phyloP scores from a whole-genome alignment of 495 filamentous ascomycete species.

The Parathielavia appendiculata region DNA sequence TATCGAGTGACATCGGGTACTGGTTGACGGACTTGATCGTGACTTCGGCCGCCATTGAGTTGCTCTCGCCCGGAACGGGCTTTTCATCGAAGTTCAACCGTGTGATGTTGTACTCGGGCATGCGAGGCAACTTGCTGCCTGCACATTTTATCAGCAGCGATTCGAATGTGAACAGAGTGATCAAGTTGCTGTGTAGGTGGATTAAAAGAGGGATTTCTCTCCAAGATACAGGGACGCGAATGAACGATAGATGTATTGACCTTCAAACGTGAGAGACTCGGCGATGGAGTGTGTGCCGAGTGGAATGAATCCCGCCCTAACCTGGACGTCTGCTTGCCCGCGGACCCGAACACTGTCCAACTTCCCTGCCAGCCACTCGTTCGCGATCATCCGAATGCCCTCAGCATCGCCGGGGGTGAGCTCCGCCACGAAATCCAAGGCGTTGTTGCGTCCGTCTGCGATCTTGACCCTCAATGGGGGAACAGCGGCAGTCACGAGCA shows the following conservation, averaged over 20 bases:
- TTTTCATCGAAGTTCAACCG: constrained; percentile 70
- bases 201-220: constrained; percentile 42
- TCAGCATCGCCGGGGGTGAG: constrained; percentile 70
- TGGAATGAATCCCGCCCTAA: constrained; percentile 72
- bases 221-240: constrained; percentile 50
- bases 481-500: constrained; percentile 70
- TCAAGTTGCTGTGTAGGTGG: background rate
- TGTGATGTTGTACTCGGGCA: constrained; percentile 74
- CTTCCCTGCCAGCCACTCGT: constrained; percentile 80
- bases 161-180: background rate
- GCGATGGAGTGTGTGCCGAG: constrained; percentile 68
- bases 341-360: constrained; percentile 61
- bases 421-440: constrained; percentile 72
- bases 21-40: constrained; percentile 62
- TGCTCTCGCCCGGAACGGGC: constrained; percentile 43
- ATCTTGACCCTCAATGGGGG: constrained; percentile 70
- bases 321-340: constrained; percentile 60
- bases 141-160: constrained; percentile 31
- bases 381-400: constrained; percentile 70
- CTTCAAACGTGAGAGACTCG: constrained; percentile 70
- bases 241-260: constrained; percentile 61
- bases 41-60: constrained; percentile 72
- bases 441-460: constrained; percentile 67
- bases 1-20: constrained; percentile 65
- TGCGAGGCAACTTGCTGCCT: constrained; percentile 62